These are phyloP conservation scores for Polyrhizophydium stewartii DNA, from an alignment of 371 early-diverging fungal species.

Conservation along the genomic window DNA sequence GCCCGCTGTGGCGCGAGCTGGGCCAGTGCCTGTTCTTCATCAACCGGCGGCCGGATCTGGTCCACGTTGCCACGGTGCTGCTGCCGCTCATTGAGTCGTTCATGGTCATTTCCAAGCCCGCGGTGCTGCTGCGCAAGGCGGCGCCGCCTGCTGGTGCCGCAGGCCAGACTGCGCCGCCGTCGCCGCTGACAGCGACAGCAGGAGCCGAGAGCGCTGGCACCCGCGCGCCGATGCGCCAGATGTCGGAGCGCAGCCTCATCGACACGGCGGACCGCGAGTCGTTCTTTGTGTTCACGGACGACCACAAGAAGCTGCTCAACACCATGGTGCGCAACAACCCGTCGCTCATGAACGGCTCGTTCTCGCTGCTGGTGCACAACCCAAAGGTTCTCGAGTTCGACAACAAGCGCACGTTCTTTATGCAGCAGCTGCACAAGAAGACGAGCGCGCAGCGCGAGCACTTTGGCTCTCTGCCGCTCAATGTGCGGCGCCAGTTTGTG, in stretches of 20 bases:
- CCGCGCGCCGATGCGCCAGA: constrained; percentile 3
- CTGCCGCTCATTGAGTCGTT: constrained; percentile 94
- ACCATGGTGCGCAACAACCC: constrained; percentile 97
- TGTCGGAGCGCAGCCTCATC: constrained; percentile 15
- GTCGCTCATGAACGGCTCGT: constrained; percentile 91
- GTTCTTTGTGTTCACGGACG: constrained; percentile 90
- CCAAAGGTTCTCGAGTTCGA: constrained; percentile 98
- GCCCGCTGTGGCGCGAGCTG: constrained; percentile 75
- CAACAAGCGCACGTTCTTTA: constrained; percentile 97
- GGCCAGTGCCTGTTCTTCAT: constrained; percentile 71
- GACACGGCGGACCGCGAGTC: constrained; percentile 47
- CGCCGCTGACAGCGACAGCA: neutral
- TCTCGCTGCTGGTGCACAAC: constrained; percentile 92
- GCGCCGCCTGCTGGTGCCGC: neutral
- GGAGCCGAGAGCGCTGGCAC: neutral
- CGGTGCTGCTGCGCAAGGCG: constrained; percentile 18
- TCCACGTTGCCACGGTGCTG: constrained; percentile 88
- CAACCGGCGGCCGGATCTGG: constrained; percentile 70
- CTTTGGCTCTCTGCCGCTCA: constrained; percentile 72
- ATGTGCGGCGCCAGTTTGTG: constrained; percentile 89
- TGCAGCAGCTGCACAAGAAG: constrained; percentile 88
- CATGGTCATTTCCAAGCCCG: constrained; percentile 88
- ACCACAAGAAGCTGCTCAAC: constrained; percentile 93
- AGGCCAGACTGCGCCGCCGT: neutral
- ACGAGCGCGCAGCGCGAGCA: constrained; percentile 51